phyloP scores from a whole-genome alignment of 148 eudicot genomes.

The Drosera capensis region DNA sequence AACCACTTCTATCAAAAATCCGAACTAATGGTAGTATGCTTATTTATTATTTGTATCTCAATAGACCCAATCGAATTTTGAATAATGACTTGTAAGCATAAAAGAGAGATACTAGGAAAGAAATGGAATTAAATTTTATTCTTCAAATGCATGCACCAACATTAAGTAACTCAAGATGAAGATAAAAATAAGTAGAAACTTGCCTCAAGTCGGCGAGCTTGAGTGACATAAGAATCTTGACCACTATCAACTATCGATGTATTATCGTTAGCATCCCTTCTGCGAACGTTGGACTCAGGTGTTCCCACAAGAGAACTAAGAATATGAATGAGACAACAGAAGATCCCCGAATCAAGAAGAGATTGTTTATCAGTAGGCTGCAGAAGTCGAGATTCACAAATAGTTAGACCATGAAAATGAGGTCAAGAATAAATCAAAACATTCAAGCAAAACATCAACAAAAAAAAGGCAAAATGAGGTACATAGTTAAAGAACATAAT shows the following conservation, averaged over 20 bases:
- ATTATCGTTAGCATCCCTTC: constrained; percentile 19
- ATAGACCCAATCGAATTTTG: no score
- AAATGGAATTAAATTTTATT: no score
- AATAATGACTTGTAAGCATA: no score
- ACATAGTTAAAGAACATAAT: neutral
- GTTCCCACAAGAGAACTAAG: constrained; percentile 76
- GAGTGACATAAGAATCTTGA: constrained; percentile 18
- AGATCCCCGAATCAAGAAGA: constrained; percentile 92
- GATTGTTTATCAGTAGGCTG: constrained; percentile 95
- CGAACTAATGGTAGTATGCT: no score
- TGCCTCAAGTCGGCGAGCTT: constrained; percentile 73
- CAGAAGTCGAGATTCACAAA: constrained; percentile 6
- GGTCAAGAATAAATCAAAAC: neutral
- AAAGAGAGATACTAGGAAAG: no score
- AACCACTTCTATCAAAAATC: no score
- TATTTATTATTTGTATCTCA: no score
- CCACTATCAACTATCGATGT: constrained; percentile 9
- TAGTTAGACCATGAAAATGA: constrained; percentile 1
- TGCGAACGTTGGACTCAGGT: constrained; percentile 23
- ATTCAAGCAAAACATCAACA: neutral
- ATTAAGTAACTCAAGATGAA: neutral
- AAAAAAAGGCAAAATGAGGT: neutral
- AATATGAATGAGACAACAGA: constrained; percentile 83
- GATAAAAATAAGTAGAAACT: constrained; percentile 1
- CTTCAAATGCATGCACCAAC: neutral